A percentile compares a stretch with the other conserved stretches of the same genome.
phyloP scores from a whole-genome alignment of 495 filamentous ascomycete species.

The Neurospora africana region DNA sequence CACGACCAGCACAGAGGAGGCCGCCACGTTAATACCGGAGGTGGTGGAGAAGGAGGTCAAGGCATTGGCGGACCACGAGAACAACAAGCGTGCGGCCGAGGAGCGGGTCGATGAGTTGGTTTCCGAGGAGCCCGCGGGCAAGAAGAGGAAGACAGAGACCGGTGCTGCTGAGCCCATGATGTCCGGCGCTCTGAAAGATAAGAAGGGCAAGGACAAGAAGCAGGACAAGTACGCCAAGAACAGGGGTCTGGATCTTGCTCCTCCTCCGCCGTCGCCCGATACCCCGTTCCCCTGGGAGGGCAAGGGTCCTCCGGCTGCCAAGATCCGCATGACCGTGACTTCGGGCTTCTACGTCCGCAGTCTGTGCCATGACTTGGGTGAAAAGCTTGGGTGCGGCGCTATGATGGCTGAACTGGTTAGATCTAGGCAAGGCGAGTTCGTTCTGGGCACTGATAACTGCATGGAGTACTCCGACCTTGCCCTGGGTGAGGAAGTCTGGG shows the following conservation, averaged over 20 bases:
- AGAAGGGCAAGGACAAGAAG: conserved; percentile 3
- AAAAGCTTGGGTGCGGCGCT: conserved; percentile 66
- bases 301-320: conserved; percentile 58
- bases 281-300: conserved; percentile 31
- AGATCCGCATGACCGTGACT: conserved; percentile 81
- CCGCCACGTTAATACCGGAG: conserved; percentile 30
- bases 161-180: conserved; percentile 30
- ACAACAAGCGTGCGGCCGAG: conserved; percentile 38
- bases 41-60: conserved; percentile 37
- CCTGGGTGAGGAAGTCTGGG: conserved; percentile 75
- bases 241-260: conserved; percentile 26
- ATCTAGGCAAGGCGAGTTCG: conserved; percentile 70
- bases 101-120: conserved; percentile 33
- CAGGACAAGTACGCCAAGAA: conserved; percentile 18
- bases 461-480: conserved; percentile 73
- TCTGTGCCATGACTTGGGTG: conserved; percentile 82
- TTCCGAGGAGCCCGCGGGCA: conserved; percentile 15
- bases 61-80: conserved; percentile 32
- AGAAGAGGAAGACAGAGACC: conserved; percentile 24
- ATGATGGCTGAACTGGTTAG: conserved; percentile 81
- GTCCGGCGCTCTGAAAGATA: conserved; percentile 40
- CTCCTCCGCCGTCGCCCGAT: conserved; percentile 20
- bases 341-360: conserved; percentile 97
- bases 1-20: conserved; percentile 17
- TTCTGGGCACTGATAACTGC: conserved; percentile 53